Conservation (phyloP, 495 filamentous ascomycete genomes). For the Cercophora newfieldiana region DNA sequence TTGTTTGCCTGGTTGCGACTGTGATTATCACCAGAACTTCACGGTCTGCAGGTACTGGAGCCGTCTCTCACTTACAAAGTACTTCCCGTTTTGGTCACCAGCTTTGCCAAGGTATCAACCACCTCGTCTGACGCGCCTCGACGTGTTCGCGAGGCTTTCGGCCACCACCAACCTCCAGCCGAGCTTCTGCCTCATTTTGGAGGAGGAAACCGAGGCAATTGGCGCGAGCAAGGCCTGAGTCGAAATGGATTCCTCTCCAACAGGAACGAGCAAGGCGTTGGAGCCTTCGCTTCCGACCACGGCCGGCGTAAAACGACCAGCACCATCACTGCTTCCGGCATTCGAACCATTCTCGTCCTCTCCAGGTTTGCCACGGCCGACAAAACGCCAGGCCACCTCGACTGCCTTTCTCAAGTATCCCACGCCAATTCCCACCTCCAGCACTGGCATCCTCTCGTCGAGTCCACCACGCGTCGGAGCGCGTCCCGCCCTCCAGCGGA, state of each 20-base stretch:
- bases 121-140: constrained; percentile 29
- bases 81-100: constrained; percentile 14
- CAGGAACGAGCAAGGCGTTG: constrained; percentile 15
- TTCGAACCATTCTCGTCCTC: constrained; percentile 93
- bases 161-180: background rate
- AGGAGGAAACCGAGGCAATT: constrained; percentile 6
- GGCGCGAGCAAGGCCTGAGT: constrained; percentile 30
- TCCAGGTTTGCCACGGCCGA: constrained; percentile 72
- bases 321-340: constrained; percentile 79
- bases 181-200: background rate
- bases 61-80: constrained; percentile 20
- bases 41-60: constrained; percentile 2
- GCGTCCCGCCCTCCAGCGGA: constrained; percentile 56
- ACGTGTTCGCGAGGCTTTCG: constrained; percentile 20
- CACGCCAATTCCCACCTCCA: constrained; percentile 90
- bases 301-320: constrained; percentile 73
- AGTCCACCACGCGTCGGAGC: constrained; percentile 69
- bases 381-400: constrained; percentile 65
- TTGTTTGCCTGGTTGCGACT: background rate
- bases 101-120: constrained; percentile 18
- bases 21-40: background rate
- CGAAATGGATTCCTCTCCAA: constrained; percentile 37
- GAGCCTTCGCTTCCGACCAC: constrained; percentile 48
- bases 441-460: constrained; percentile 85
- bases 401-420: constrained; percentile 66